Conservation (phyloP, 1,139 yeast species). For the Suhomyces panamericanus region DNA sequence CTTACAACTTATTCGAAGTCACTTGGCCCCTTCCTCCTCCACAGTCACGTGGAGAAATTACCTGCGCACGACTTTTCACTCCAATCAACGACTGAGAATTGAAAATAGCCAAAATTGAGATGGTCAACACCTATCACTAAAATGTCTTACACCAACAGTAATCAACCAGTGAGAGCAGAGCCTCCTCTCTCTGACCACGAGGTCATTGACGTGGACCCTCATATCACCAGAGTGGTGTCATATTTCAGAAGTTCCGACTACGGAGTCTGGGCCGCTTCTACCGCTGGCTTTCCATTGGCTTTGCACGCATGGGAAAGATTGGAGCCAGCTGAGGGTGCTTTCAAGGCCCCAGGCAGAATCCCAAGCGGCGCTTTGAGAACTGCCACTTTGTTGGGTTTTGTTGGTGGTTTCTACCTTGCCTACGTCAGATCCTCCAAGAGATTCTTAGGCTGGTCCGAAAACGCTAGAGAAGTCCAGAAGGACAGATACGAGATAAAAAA, state of each 20-base stretch:
- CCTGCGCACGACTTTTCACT: constrained; percentile 15
- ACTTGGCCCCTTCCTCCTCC: not conserved
- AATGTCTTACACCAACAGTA: constrained; percentile 45
- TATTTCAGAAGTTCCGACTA: constrained; percentile 74
- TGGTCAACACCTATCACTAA: constrained; percentile 12
- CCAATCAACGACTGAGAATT: constrained; percentile 37
- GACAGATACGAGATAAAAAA: constrained; percentile 76
- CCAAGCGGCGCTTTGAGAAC: constrained; percentile 61
- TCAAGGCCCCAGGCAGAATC: constrained; percentile 52
- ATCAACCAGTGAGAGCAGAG: constrained; percentile 47
- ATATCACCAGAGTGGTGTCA: constrained; percentile 67
- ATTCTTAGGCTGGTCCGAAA: constrained; percentile 79
- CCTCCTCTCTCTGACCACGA: constrained; percentile 49
- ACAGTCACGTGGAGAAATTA: not conserved
- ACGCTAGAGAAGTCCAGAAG: constrained; percentile 65
- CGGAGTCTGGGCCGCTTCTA: constrained; percentile 63
- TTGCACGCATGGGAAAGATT: constrained; percentile 61
- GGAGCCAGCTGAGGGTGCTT: constrained; percentile 63
- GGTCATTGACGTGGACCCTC: constrained; percentile 78
- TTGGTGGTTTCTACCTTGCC: constrained; percentile 72
- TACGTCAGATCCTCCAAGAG: constrained; percentile 67
- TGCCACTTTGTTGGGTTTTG: constrained; percentile 59
- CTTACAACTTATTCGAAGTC: no score
- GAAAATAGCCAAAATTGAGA: constrained; percentile 16
- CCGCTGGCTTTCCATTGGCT: constrained; percentile 62